Percentiles rank a stretch among this genome's conserved stretches.
phyloP scores from a whole-genome alignment of 1,139 yeast species.

The Yamadazyma sp. region DNA sequence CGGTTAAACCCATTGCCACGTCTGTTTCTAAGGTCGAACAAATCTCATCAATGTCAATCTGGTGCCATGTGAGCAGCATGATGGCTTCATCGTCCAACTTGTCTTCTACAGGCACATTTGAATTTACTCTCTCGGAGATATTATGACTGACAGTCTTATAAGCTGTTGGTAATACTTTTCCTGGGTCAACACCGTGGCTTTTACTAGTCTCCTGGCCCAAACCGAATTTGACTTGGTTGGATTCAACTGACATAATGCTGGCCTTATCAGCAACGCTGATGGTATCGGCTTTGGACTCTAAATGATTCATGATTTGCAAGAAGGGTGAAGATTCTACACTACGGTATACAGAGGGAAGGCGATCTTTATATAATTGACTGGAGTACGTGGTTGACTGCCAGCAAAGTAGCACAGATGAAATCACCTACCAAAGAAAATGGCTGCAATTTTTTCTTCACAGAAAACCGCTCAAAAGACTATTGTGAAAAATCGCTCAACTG shows the following conservation, averaged over 20 bases:
- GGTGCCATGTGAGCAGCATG: constrained; percentile 26
- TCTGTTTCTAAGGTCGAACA: constrained; percentile 22
- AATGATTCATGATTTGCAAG: background rate
- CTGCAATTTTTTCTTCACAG: background rate
- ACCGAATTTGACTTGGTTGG: background rate
- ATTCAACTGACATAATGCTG: background rate
- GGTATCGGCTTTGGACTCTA: background rate
- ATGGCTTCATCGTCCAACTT: constrained; percentile 14
- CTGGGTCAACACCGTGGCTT: constrained; percentile 16
- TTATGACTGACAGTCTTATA: constrained; percentile 39
- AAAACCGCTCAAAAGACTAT: background rate
- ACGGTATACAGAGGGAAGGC: background rate
- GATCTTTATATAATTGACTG: background rate
- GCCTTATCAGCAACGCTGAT: background rate
- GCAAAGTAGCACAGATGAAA: background rate
- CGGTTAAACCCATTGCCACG: constrained; percentile 20
- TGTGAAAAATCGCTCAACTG: constrained; percentile 1
- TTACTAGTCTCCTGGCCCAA: constrained; percentile 8
- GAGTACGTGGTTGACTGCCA: background rate
- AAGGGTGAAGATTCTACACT: no score
- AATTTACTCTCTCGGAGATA: constrained; percentile 25
- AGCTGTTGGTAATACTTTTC: constrained; percentile 31
- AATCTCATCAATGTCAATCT: constrained; percentile 21
- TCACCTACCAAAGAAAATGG: background rate
- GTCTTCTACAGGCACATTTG: constrained; percentile 8